Conservation (phyloP, 176 grass and related monocot species). For the Musa troglodytarum region DNA sequence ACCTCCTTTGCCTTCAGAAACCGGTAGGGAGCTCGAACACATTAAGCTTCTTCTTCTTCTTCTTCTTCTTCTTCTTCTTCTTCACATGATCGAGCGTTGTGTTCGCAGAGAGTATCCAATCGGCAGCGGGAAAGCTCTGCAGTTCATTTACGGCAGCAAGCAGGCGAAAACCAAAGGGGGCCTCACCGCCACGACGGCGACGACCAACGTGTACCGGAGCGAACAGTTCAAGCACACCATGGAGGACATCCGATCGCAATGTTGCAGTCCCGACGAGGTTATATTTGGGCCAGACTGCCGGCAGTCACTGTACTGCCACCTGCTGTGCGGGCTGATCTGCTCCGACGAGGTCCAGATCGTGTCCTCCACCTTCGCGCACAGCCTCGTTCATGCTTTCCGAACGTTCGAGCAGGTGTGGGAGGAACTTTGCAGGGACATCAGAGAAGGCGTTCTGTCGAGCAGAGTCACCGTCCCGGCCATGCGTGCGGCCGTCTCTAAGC, state of each 20-base stretch:
- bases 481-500: constrained; percentile 66
- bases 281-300: constrained; percentile 70
- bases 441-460: constrained; percentile 69
- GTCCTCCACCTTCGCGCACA: constrained; percentile 78
- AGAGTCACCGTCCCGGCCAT: constrained; percentile 54
- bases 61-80: background rate
- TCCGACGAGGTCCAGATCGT: constrained; percentile 69
- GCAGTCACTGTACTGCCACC: constrained; percentile 87
- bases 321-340: constrained; percentile 76
- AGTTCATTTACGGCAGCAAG: constrained; percentile 94
- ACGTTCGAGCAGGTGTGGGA: constrained; percentile 82
- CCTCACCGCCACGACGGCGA: constrained; percentile 67
- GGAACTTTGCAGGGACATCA: constrained; percentile 69
- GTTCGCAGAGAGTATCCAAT: constrained; percentile 64
- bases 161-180: constrained; percentile 60
- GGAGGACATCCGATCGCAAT: constrained; percentile 61
- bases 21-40: constrained; percentile 33
- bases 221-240: constrained; percentile 55
- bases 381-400: constrained; percentile 77
- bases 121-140: constrained; percentile 72
- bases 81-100: background rate
- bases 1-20: constrained; percentile 93
- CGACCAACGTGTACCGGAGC: constrained; percentile 73
- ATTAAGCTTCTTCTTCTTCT: background rate
- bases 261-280: constrained; percentile 74